Conservation (phyloP, 108 stramenopile genomes). For the Aurantiochytrium sp. region DNA sequence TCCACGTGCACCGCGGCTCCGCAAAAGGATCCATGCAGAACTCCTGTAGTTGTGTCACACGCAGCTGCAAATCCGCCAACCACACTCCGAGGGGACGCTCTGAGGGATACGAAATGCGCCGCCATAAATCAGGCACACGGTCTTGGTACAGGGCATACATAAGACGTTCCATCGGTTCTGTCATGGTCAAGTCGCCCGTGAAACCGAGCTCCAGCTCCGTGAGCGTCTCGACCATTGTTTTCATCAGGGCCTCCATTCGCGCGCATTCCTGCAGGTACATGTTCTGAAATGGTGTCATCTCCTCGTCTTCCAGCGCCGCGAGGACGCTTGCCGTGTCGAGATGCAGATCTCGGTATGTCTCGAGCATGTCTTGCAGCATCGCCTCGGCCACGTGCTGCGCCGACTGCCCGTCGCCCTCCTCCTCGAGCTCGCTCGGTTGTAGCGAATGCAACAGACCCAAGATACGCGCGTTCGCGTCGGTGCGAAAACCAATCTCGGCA, state of each 20-base stretch:
- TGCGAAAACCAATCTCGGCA: conserved; percentile 41
- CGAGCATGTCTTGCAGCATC: conserved; percentile 43
- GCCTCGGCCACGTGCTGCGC: conserved; percentile 37
- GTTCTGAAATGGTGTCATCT: conserved; percentile 36
- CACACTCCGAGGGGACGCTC: conserved; percentile 23
- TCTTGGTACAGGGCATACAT: conserved; percentile 25
- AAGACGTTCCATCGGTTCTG: conserved; percentile 50
- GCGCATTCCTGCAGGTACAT: conserved; percentile 53
- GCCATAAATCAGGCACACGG: conserved; percentile 55
- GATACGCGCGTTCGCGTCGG: conserved; percentile 34
- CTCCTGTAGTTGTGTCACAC: conserved; percentile 28
- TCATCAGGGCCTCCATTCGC: conserved; percentile 46
- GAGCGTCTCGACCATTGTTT: conserved; percentile 24
- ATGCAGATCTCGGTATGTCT: conserved; percentile 25
- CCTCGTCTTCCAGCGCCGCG: neutral
- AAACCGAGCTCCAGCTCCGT: conserved; percentile 42
- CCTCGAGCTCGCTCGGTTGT: neutral
- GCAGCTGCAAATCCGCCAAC: conserved; percentile 28
- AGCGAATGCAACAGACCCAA: conserved; percentile 60
- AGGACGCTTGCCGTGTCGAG: conserved; percentile 23
- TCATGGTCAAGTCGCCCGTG: conserved; percentile 34
- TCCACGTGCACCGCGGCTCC: conserved; percentile 37
- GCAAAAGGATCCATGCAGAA: conserved; percentile 13
- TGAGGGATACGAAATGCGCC: conserved; percentile 49
- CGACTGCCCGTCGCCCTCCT: conserved; percentile 17